Evolutionary conservation across 257 asterid species (phyloP), one percentile per base, ranked within the genome.

Genomic region (Orobanche coerulescens): DNA sequence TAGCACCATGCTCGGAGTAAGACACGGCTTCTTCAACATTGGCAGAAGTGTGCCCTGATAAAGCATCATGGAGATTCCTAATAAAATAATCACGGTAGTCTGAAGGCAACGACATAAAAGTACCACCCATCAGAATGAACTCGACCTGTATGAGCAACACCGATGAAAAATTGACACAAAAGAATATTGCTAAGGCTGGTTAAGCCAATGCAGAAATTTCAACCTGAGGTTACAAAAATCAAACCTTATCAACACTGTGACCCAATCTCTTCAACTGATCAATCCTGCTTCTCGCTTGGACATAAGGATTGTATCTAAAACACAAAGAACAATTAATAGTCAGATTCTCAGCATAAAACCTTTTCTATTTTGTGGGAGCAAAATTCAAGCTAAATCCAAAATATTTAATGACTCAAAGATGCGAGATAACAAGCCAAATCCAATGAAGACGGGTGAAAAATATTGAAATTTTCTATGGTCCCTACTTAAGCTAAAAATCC

Each of bases 251-350:
- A 60, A 83, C 99, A 70, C 96, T 89, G 76, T 93, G 98, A 48
- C 98, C 98, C 80, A 93, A 67, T 68, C 98, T 87, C 84, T 87
- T 93, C 49, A 93, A 91, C 76, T 93, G 99, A 70, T 93, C 97
- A 39, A 93, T 93, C 78, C 97, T 82, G 81, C 95, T 73, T 75
- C 99, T 79, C 43, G 99, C 97, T 75, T 93, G 99, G 75, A 89
- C 99, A 75, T 93, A 93, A 18, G 96, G 97, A 57, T 93, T 90
- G 73, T 93, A 93, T 69, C 98, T 93, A 69, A 48, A 76, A 65
- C 39, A 50, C 22, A 65, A 36, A 58, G 6, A 70, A 43, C 24
- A 50, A 55, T 46, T 3, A 65, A 14, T 23, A 31, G 48, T 66
- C 44, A 72, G 14, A 44, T 50, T 62, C 44, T 7, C n/a, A 20